Base-by-base conservation (phyloP, 2,329 filamentous ascomycete genomes). In the Monosporascus sp. region DNA sequence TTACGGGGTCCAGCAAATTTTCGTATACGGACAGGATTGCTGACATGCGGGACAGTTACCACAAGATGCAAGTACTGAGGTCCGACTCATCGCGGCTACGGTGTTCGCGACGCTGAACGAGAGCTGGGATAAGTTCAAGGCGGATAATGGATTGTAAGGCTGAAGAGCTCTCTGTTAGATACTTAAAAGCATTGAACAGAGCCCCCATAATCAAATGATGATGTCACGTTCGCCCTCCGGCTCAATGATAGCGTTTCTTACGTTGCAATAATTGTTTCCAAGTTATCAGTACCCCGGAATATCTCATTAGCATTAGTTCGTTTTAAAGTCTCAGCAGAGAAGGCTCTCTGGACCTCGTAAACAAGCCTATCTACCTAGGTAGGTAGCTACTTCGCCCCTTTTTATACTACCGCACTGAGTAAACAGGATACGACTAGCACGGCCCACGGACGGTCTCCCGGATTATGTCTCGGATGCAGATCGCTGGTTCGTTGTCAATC, bases 111-210 rank as follows among this genome's bases (percentile, higher is more conserved):
- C 84, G 37, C 71, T 88, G 47, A 88, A 88, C 63, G 85, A 88
- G 72, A 84, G 82, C 54, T 88, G 85, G 85, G 85, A 88, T 66
- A 86, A 85, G 67, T 88, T 88, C 67, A 88, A 86, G 70, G 72
- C 77, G 39, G 83, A 88, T 61, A 88, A 88, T 63, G 81, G 81
- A 41, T 72, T 88, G 68, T 86, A 68, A 68, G 20, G 42, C 34
- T 9, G 24, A 15, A 20, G 48, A 47, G 11, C 34, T 39, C 38
- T 48, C 31, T 48, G 18, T 1, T 42, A 42, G 8, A 42, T 20
- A 8, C 11, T 34, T 39, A 15, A 14, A 42, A 42, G 9, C 9
- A 24, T 42, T 42, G 17, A 20, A 20, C 31, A 14, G 11, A 14
- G n/a, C 8, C n/a, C 22, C 14, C 20, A 14, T 20, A 20, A 24